Evolutionary conservation across 2,329 filamentous ascomycete species (phyloP).

Genomic region (Raffaelea deltoideospora): DNA sequence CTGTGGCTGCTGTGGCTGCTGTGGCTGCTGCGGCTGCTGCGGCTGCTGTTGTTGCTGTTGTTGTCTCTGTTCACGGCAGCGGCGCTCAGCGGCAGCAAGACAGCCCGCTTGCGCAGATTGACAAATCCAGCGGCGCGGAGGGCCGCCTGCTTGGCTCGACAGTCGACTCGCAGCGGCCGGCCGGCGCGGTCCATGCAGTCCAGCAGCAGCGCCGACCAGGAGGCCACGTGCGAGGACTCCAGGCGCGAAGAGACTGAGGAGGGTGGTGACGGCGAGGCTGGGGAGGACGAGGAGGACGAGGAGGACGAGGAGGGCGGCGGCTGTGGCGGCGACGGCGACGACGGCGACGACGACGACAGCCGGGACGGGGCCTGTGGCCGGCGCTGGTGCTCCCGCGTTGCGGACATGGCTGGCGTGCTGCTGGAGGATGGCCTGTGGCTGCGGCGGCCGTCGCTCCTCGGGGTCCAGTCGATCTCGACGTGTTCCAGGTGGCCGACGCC

Average conservation of each 20-base stretch:
- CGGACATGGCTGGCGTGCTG: too few relatives aligned
- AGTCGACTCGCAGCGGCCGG: constrained; percentile 47
- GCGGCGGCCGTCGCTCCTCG: constrained; percentile 52
- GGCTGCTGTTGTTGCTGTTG: neutral
- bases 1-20: constrained; percentile 41
- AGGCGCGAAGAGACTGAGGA: neutral
- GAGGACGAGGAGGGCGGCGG: constrained; percentile 23
- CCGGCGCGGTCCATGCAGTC: constrained; percentile 41
- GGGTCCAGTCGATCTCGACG: constrained; percentile 73
- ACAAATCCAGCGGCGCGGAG: constrained; percentile 62
- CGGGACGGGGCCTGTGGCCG: too few relatives aligned
- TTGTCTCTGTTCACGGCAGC: constrained; percentile 31
- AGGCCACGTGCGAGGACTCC: too few relatives aligned
- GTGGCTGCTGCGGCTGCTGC: constrained; percentile 15
- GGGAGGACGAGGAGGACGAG: constrained; percentile 24
- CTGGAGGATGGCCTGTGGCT: too few relatives aligned
- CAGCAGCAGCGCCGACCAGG: constrained; percentile 2
- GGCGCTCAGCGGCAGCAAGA: constrained; percentile 57
- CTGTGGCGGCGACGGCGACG: constrained; percentile 39
- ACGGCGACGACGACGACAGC: too few relatives aligned
- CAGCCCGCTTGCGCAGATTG: constrained; percentile 57
- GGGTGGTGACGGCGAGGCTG: constrained; percentile 41
- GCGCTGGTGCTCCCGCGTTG: too few relatives aligned
- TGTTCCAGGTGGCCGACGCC: constrained; percentile 68
- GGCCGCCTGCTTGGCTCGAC: constrained; percentile 35